phyloP scores from a whole-genome alignment of 768 basidiomycete species.

The Serendipita sp. region DNA sequence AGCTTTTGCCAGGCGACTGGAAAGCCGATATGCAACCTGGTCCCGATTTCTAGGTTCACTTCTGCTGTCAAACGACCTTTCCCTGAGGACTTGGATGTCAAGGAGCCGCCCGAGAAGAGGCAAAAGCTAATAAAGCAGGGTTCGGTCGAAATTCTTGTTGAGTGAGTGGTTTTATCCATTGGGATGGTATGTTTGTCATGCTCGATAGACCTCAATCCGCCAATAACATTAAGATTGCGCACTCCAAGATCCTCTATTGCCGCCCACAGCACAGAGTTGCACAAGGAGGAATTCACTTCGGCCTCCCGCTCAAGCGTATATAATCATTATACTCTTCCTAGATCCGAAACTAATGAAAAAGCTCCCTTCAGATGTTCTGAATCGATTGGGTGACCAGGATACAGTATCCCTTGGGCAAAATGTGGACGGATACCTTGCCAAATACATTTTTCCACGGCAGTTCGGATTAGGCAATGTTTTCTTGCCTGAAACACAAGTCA shows the following conservation, averaged over 20 bases:
- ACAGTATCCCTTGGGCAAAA: constrained; percentile 23
- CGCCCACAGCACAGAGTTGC: constrained; percentile 29
- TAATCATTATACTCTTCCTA: background rate
- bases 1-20: constrained; percentile 79
- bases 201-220: constrained; percentile 33
- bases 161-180: background rate
- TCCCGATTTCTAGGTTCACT: constrained; percentile 16
- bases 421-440: constrained; percentile 30
- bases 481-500: constrained; percentile 9
- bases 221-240: constrained; percentile 35
- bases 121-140: background rate
- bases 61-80: constrained; percentile 2
- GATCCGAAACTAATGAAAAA: background rate
- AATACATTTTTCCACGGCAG: constrained; percentile 76
- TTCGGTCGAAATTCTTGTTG: too few species aligned
- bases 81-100: background rate
- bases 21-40: constrained; percentile 38
- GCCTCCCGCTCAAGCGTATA: constrained; percentile 55
- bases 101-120: background rate
- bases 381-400: constrained; percentile 19
- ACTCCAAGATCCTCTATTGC: constrained; percentile 44
- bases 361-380: constrained; percentile 42
- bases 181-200: background rate
- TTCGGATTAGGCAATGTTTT: constrained; percentile 55
- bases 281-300: constrained; percentile 38